Evolutionary conservation across 495 filamentous ascomycete species (phyloP).

Genomic region (Tuber aestivum): DNA sequence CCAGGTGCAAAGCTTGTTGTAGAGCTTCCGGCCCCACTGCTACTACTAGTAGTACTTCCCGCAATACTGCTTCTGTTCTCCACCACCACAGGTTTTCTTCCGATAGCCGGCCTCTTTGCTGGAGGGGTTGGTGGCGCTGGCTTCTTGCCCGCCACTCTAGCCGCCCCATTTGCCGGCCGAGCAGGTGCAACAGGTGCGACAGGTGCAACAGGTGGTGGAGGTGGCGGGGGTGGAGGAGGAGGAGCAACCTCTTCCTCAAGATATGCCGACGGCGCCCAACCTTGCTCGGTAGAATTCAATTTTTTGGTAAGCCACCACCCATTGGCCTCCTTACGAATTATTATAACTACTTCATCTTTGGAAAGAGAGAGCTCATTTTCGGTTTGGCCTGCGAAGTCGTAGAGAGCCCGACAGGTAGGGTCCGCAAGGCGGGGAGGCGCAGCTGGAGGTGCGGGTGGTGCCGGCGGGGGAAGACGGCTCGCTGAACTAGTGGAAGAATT

Average conservation of each 20-base stretch:
- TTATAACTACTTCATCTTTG: constrained; percentile 72
- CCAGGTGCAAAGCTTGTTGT: constrained; percentile 73
- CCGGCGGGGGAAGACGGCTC: constrained; percentile 58
- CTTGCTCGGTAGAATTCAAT: constrained; percentile 57
- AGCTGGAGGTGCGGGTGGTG: constrained; percentile 66
- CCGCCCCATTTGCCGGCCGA: constrained; percentile 49
- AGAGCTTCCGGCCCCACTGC: constrained; percentile 62
- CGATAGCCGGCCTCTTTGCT: constrained; percentile 69
- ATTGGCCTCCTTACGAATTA: constrained; percentile 82
- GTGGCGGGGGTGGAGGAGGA: constrained; percentile 56
- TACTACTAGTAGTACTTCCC: constrained; percentile 61
- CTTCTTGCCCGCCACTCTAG: constrained; percentile 57
- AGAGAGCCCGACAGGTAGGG: constrained; percentile 74
- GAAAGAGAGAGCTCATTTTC: constrained; percentile 72
- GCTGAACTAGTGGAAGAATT: constrained; percentile 48
- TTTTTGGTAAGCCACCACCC: constrained; percentile 94
- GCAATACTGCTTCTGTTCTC: constrained; percentile 47
- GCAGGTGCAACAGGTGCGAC: constrained; percentile 51
- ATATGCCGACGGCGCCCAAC: constrained; percentile 91
- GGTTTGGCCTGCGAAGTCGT: constrained; percentile 76
- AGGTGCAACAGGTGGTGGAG: too few species aligned
- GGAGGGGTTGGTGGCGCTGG: constrained; percentile 76
- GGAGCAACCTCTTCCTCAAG: constrained; percentile 69
- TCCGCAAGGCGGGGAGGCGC: constrained; percentile 61
- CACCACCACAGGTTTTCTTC: constrained; percentile 66